Evolutionary conservation across 306 rosid genomes (phyloP).

Genomic region (Ammopiptanthus mongolicus): DNA sequence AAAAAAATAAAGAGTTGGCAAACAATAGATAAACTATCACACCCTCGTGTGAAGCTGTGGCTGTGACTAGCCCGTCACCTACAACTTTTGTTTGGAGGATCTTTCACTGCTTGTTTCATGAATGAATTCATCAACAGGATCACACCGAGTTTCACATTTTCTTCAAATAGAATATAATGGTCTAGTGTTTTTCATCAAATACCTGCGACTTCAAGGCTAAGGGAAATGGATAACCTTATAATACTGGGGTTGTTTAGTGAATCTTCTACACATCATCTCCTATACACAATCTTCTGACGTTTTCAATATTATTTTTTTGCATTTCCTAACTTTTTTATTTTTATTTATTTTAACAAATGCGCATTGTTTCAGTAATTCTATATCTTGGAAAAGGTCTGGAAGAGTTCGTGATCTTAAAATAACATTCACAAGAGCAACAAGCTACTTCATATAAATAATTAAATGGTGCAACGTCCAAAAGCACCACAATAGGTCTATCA

Average conservation of each 20-base stretch:
- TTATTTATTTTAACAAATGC: background rate
- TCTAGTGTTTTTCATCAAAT: background rate
- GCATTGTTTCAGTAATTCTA: background rate
- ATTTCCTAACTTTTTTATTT: background rate
- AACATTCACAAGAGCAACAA: background rate
- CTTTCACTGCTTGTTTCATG: background rate
- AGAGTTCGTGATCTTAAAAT: background rate
- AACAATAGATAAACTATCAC: background rate
- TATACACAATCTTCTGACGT: no score
- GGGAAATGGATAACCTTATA: background rate
- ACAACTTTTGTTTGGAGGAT: background rate
- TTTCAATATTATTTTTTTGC: no score
- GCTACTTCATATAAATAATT: background rate
- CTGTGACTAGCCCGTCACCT: background rate
- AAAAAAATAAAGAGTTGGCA: no score
- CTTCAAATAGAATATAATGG: no score
- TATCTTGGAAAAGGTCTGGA: background rate
- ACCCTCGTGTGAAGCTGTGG: background rate
- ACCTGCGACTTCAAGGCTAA: background rate
- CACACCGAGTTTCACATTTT: background rate
- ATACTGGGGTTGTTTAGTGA: no score
- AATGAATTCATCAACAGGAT: no score
- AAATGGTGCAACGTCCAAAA: slow-evolving; percentile 8
- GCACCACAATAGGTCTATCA: slow-evolving; percentile 5
- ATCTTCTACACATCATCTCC: no score